Conservation (phyloP, 306 rosid genomes). For the Potentilla sterilis region DNA sequence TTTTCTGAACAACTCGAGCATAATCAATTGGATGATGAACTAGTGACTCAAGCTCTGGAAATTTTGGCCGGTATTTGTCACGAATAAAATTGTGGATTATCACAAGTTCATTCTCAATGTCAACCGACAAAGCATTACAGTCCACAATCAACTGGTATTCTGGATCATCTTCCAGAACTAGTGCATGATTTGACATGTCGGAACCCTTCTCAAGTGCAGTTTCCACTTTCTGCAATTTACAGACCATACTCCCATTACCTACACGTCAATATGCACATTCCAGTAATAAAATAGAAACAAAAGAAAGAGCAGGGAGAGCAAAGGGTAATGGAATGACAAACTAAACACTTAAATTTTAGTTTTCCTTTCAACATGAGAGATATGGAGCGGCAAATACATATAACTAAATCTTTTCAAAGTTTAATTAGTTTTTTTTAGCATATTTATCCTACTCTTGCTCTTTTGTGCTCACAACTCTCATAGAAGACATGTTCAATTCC, state of each 20-base stretch:
- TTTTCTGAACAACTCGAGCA: slow-evolving; percentile 95
- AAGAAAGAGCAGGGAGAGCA: background rate
- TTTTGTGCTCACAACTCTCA: background rate
- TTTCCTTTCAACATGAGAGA: background rate
- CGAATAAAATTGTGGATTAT: slow-evolving; percentile 90
- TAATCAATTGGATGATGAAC: slow-evolving; percentile 96
- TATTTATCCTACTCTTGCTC: background rate
- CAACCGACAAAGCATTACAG: slow-evolving; percentile 85
- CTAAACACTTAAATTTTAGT: slow-evolving; percentile 1
- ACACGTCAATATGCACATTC: slow-evolving; percentile 23
- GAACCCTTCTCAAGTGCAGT: slow-evolving; percentile 70
- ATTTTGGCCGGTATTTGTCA: slow-evolving; percentile 86
- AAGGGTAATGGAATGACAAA: background rate
- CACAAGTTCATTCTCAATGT: slow-evolving; percentile 89
- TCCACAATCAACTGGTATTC: slow-evolving; percentile 94
- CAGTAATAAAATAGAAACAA: background rate
- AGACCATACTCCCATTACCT: slow-evolving; percentile 23
- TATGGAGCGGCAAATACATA: background rate
- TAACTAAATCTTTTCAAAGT: background rate
- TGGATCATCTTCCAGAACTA: slow-evolving; percentile 87
- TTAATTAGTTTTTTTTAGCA: background rate
- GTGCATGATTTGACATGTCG: slow-evolving; percentile 51
- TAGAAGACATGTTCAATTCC: background rate
- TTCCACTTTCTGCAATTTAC: slow-evolving; percentile 77
- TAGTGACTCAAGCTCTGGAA: slow-evolving; percentile 93